Base-by-base conservation (phyloP, 768 basidiomycete species). In the Serendipita indica region DNA sequence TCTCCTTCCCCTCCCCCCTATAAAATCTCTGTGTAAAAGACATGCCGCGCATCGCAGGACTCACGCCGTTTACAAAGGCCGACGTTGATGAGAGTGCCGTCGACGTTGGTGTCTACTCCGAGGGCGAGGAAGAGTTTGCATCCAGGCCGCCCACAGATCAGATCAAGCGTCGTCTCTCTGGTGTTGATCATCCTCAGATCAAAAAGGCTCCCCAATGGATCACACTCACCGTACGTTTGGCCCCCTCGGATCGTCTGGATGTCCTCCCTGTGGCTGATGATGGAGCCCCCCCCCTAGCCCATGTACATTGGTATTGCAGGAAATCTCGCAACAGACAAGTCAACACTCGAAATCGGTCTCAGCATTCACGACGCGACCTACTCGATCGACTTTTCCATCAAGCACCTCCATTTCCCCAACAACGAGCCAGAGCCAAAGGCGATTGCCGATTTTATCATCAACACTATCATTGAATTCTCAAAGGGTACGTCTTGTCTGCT, bases 261-360 rank as follows among this genome's bases (percentile, higher is more conserved):
- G 34, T 34, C 22, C 6, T 22, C 58, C 12, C 35, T n/a, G 34
- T 33, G 27, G 27, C 35, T 33, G 27, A 27, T 20, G 27, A 27
- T 6, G 22, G 49, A 39, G 60, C 7, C 58, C 34, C 52, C 35
- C 35, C 66, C 34, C 13, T 67, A 89, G 87, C 84, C 87, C 20
- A 88, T 90, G 87, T 90, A 87, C 86, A 85, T 82, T 61, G 88
- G 85, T 65, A 75, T 89, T 54, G 82, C 86, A 2, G 85, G 84
- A 37, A 72, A 71, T 22, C 67, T 80, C 49, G 67, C 81, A 66
- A 76, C 81, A 66, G 79, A 80, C 66, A 78, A 77, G 59, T 77
- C 75, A 56, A 71, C 77, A 59, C 81, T 77, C 60, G 85, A 89
- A 70, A 71, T 90, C 66, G 83, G 86, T 37, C 74, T 89, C 66